Evolutionary conservation across 2,329 filamentous ascomycete genomes (phyloP), one percentile per base, ranked within the genome.

Genomic region (Monosporascus sp.): DNA sequence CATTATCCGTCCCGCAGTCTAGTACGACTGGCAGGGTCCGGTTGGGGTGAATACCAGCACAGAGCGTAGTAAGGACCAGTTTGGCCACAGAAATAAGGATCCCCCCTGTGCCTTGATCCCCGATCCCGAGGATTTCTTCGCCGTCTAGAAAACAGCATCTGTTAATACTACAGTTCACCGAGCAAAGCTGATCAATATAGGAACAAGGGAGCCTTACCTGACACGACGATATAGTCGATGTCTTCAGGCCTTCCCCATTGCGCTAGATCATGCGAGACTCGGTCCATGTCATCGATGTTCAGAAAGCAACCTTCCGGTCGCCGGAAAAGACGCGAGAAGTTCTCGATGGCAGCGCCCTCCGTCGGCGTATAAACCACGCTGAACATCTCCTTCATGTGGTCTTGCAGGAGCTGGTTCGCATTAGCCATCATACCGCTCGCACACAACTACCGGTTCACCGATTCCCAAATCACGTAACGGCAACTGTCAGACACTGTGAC

Each of bases 311-410:
- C 91, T 60, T 93, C 87, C 0, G 90, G 89, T 18, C 82, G 77
- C 11, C 91, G 76, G 64, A 96, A 96, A 0, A 94, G 68, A 0
- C 85, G 74, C 0, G 89, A 94, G 65, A 89, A 96, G 58, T 92
- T 88, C 60, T 89, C 83, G 49, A 96, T 96, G 0, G 91, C 91
- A 41, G 95, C 89, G 8, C 89, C 90, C 71, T 96, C 90, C 0
- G 91, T 96, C 0, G 91, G 91, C 0, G 91, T 96, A 65, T 96
- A 96, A 27, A 96, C 89, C n/a, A 96, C 76, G 41, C 86, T 84
- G 65, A 95, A 92, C 88, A 96, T 94, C 65, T 96, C 90, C 58
- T 88, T 85, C 20, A 96, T 72, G 62, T 96, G 86, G 5, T 88
- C 83, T 66, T 89, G 80, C 7, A 94, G 77, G 9, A 95, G 77